Conservation (phyloP, 805 yeast species). For the Starmerella cellae region DNA sequence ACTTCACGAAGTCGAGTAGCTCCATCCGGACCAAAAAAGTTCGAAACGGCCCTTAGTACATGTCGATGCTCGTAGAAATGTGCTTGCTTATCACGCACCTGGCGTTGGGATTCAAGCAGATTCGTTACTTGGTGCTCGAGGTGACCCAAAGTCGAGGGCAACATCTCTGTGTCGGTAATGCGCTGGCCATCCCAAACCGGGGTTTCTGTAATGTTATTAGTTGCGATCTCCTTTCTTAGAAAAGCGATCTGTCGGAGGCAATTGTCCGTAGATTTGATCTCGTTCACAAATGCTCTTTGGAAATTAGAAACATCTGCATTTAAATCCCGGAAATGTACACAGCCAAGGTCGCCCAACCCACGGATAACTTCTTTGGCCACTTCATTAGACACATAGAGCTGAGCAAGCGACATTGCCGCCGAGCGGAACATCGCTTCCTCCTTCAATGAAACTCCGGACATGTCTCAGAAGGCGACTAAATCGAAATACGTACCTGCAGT, state of each 20-base stretch:
- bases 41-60: constrained; percentile 37
- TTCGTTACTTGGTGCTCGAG: constrained; percentile 65
- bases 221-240: constrained; percentile 25
- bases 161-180: constrained; percentile 51
- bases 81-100: constrained; percentile 48
- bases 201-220: constrained; percentile 23
- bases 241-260: constrained; percentile 68
- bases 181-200: constrained; percentile 32
- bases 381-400: constrained; percentile 82
- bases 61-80: constrained; percentile 59
- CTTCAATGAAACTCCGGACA: constrained; percentile 5
- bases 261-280: constrained; percentile 69
- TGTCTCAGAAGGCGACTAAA: not conserved
- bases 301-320: constrained; percentile 69
- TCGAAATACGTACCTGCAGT: too few relatives aligned
- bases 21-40: constrained; percentile 30
- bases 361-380: constrained; percentile 76
- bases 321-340: constrained; percentile 78
- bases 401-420: constrained; percentile 93
- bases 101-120: constrained; percentile 54
- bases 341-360: constrained; percentile 72
- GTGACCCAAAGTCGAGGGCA: constrained; percentile 45
- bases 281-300: constrained; percentile 83
- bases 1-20: constrained; percentile 26
- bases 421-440: constrained; percentile 40